Conservation (phyloP, 139 green algal species). For the Pedinophyceae sp. region DNA sequence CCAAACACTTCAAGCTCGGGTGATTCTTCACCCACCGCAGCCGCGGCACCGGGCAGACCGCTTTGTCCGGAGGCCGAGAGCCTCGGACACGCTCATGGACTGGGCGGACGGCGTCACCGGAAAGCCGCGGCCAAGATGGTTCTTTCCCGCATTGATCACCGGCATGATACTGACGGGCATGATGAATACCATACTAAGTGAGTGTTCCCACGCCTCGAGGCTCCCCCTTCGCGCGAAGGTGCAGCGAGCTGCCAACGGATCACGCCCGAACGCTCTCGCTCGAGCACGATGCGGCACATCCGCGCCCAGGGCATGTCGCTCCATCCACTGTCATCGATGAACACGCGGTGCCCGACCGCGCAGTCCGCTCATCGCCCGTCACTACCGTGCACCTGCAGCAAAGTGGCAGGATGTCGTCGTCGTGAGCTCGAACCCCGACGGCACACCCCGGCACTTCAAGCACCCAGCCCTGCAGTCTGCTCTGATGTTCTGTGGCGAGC, state of each 20-base stretch:
- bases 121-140: no score
- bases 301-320: background rate
- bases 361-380: background rate
- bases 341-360: background rate
- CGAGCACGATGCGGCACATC: background rate
- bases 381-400: no score
- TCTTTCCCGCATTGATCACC: no score
- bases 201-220: conserved; percentile 23
- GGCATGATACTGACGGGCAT: conserved; percentile 42
- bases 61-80: no score
- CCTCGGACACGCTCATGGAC: no score
- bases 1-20: no score
- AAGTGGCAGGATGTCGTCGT: conserved; percentile 48
- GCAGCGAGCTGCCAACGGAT: background rate
- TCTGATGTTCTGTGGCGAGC: conserved; percentile 63
- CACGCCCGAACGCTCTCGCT: background rate
- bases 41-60: no score
- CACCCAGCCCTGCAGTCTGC: conserved; percentile 56
- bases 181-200: conserved; percentile 80
- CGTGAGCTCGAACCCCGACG: conserved; percentile 20
- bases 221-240: background rate
- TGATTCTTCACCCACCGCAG: no score
- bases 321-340: background rate
- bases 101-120: no score
- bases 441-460: conserved; percentile 34